Base-by-base conservation (phyloP, 805 yeast genomes). In the Maudiozyma turicensis region DNA sequence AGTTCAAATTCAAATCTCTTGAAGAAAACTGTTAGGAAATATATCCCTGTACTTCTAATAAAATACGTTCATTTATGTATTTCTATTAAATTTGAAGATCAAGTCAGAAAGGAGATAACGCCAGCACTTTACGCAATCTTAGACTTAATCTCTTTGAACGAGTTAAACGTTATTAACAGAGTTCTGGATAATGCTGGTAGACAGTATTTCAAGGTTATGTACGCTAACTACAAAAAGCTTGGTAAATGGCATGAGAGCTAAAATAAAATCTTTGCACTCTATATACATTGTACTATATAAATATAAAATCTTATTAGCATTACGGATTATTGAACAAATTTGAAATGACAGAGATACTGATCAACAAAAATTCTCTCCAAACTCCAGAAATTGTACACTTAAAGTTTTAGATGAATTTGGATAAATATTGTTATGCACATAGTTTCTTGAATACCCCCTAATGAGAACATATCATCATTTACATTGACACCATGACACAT, bases 201-300 rank as follows among this genome's bases (percentile, higher is more conserved):
- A 56, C 72, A 80, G 1, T 79, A 82, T 56, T 84, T 81, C 71
- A 81, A 75, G 58, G 70, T 77, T 0, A 59, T 90, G 40, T 87
- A 85, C 57, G 77, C 78, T 7, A 86, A 84, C 53, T 91, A 87
- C 68, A 79, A 77, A 61, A 81, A 75, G 59, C 74, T 73, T 52
- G 96, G 95, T 45, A 86, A 84, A 64, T 90, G 96, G 96, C 78
- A 69, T 50, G 87, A 80, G 52, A 75, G 73, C 44, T 78, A 62
- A 40, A 15, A 15, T 6, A 6, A 9, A 35, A 35, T 8, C 20
- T 8, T 20, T 20, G 26, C 26, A 20, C 4, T 20, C 26, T 20
- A 20, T 20, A 20, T 20, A 20, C 26, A 20, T 20, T 20, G 26
- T 20, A 20, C 26, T 20, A 20, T 20, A 20, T 20, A 20, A 20